Evolutionary conservation across 169 alveolate species (phyloP).

Genomic region (Babesia sp.): DNA sequence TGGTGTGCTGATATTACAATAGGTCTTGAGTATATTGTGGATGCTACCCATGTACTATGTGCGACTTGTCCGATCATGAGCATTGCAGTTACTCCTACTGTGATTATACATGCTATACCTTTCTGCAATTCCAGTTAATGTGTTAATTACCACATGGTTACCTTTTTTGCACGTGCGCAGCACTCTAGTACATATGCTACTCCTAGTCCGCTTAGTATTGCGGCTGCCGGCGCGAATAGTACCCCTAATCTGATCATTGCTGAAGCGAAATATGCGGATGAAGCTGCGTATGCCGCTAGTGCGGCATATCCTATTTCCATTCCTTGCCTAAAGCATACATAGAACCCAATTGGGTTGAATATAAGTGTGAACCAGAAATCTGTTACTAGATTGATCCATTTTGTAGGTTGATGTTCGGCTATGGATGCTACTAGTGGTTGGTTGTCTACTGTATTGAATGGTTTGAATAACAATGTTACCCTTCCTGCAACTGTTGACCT

Average conservation of each 20-base stretch:
- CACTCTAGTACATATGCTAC: constrained; percentile 82
- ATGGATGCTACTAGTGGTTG: constrained; percentile 98
- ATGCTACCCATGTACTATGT: constrained; percentile 71
- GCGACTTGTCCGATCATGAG: constrained; percentile 19
- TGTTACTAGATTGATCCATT: constrained; percentile 87
- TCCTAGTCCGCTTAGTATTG: constrained; percentile 93
- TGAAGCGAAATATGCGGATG: constrained; percentile 72
- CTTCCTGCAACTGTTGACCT: constrained; percentile 92
- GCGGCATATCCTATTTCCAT: constrained; percentile 43
- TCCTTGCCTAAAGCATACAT: constrained; percentile 36
- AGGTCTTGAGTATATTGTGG: constrained; percentile 71
- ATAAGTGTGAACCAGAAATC: constrained; percentile 68
- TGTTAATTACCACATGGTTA: background rate
- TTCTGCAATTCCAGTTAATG: background rate
- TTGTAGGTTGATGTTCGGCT: constrained; percentile 98
- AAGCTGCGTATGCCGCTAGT: constrained; percentile 37
- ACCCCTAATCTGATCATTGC: constrained; percentile 97
- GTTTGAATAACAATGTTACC: constrained; percentile 93
- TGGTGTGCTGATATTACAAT: constrained; percentile 57
- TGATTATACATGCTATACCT: background rate
- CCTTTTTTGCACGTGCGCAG: constrained; percentile 24
- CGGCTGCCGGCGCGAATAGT: constrained; percentile 84
- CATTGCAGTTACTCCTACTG: background rate
- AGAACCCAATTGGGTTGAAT: constrained; percentile 65
- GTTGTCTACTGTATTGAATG: constrained; percentile 93